Evolutionary conservation across 106 monocot species (phyloP).

Genomic region (Chionographis japonica): DNA sequence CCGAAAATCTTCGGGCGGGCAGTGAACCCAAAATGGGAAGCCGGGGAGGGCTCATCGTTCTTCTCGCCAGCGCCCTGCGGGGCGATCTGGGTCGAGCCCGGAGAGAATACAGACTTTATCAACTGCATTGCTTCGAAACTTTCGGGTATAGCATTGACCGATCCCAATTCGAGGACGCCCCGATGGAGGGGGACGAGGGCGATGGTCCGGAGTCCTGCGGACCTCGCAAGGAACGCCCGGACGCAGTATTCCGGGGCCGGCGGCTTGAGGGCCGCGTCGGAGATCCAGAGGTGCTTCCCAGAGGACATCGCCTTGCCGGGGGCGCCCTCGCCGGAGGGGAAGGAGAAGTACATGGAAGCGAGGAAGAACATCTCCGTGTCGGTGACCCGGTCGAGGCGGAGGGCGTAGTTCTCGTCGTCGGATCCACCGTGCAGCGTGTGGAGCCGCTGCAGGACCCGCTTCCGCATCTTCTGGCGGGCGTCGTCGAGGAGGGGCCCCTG

Average conservation of each 20-base stretch:
- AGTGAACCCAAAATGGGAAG: not conserved
- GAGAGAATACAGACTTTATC: constrained; percentile 25
- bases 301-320: constrained; percentile 52
- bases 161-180: constrained; percentile 71
- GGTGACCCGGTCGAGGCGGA: constrained; percentile 62
- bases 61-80: too few relatives aligned
- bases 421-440: constrained; percentile 31
- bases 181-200: constrained; percentile 57
- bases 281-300: constrained; percentile 62
- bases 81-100: too few relatives aligned
- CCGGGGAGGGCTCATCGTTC: not conserved
- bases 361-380: constrained; percentile 83
- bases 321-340: constrained; percentile 53
- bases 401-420: constrained; percentile 55
- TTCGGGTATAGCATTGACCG: constrained; percentile 32
- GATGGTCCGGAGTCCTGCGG: constrained; percentile 51
- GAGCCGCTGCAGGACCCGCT: constrained; percentile 68
- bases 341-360: constrained; percentile 85
- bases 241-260: constrained; percentile 37
- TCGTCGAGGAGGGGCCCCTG: constrained; percentile 7
- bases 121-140: constrained; percentile 14
- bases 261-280: constrained; percentile 10
- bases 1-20: constrained; percentile 46
- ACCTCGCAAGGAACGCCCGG: constrained; percentile 42
- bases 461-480: constrained; percentile 32